A percentile compares a stretch with the other conserved stretches of the same genome.
Conservation (phyloP, 805 yeast species). For the Lachancea sp. region DNA sequence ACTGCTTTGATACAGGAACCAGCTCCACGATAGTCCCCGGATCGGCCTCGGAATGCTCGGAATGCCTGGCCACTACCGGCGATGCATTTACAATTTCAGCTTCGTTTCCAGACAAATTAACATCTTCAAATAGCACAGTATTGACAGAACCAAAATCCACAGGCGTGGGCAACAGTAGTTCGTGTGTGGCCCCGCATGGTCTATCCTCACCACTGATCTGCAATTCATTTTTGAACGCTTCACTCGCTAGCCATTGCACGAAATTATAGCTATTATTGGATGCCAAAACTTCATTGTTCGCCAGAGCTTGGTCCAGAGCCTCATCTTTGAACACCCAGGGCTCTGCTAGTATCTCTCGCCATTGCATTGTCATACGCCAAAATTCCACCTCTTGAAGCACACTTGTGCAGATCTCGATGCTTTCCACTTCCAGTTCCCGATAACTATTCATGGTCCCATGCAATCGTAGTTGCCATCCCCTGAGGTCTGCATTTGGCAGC, state of each 20-base stretch:
- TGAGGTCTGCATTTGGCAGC: constrained; percentile 16
- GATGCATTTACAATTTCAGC: too few species aligned
- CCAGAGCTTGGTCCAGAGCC: constrained; percentile 11
- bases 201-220: constrained; percentile 9
- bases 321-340: constrained; percentile 33
- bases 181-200: background rate
- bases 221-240: constrained; percentile 14
- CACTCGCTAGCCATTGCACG: constrained; percentile 19
- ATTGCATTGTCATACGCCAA: constrained; percentile 31
- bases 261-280: constrained; percentile 9
- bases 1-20: background rate
- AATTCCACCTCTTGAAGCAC: constrained; percentile 32
- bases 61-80: too few species aligned
- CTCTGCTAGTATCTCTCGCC: constrained; percentile 19
- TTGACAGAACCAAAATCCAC: background rate
- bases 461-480: constrained; percentile 24
- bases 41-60: too few species aligned
- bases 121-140: background rate
- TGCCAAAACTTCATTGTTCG: background rate
- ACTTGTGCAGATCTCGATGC: constrained; percentile 19
- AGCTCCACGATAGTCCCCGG: too few species aligned
- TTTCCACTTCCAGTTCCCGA: constrained; percentile 31
- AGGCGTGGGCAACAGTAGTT: background rate
- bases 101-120: too few species aligned
- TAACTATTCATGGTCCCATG: constrained; percentile 21